phyloP scores from a whole-genome alignment of 768 basidiomycete genomes.

The Paxillus involutus region DNA sequence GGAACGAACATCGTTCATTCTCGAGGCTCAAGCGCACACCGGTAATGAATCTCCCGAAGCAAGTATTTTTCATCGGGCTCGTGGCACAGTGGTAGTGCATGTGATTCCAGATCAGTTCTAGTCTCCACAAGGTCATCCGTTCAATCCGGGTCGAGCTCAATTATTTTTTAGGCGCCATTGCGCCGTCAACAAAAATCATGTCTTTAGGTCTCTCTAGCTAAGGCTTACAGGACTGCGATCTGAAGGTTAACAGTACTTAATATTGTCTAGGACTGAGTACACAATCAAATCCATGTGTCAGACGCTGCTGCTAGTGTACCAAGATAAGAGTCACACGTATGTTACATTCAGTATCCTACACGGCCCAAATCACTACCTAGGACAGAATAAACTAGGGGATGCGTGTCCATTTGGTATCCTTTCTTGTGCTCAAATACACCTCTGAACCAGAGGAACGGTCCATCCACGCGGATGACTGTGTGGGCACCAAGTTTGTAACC shows the following conservation, averaged over 20 bases:
- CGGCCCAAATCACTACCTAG: not conserved
- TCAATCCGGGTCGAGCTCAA: conserved; percentile 43
- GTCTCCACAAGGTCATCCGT: conserved; percentile 44
- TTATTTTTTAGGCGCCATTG: not conserved
- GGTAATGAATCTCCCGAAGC: conserved; percentile 5
- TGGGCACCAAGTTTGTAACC: conserved; percentile 71
- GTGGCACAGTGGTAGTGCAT: conserved; percentile 35
- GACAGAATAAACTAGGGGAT: conserved; percentile 8
- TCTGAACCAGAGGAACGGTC: conserved; percentile 55
- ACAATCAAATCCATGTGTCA: no score
- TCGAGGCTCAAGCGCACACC: no score
- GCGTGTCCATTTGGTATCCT: conserved; percentile 63
- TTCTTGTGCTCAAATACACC: conserved; percentile 67
- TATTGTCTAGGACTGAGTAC: no score
- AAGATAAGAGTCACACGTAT: no score
- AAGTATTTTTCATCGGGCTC: not conserved
- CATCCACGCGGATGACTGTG: conserved; percentile 73
- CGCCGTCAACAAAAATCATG: no score
- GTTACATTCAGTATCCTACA: no score
- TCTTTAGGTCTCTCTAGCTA: no score
- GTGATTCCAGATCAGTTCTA: conserved; percentile 24
- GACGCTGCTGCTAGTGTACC: no score
- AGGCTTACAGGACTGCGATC: no score
- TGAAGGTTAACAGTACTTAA: no score
- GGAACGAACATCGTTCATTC: no score